Evolutionary conservation across 371 early-diverging fungal genomes (phyloP).

Genomic region (Actinomortierella wolfii): DNA sequence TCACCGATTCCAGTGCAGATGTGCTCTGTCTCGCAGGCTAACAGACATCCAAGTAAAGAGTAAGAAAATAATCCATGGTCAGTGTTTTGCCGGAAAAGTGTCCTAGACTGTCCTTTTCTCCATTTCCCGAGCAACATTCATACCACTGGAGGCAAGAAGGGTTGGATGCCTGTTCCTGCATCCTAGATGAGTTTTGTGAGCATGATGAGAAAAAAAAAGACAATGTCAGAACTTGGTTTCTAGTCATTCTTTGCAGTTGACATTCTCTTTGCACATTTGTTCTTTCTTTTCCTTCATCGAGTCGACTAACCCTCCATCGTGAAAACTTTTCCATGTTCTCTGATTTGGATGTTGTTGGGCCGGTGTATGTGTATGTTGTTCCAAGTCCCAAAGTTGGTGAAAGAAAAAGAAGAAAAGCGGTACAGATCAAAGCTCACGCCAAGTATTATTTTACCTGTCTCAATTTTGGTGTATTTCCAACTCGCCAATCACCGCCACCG

Average conservation of each 20-base stretch:
- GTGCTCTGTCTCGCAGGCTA: slow-evolving; percentile 47
- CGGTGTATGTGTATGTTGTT: too few relatives aligned
- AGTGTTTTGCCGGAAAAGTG: not conserved
- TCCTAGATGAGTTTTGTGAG: slow-evolving; percentile 51
- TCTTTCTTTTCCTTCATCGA: not conserved
- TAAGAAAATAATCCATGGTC: not conserved
- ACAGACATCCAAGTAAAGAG: not conserved
- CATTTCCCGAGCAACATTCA: too few relatives aligned
- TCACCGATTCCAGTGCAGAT: slow-evolving; percentile 23
- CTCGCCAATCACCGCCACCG: too few relatives aligned
- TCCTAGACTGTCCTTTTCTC: slow-evolving; percentile 2
- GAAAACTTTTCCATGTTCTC: slow-evolving; percentile 67
- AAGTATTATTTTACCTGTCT: too few relatives aligned
- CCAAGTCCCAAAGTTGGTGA: too few relatives aligned
- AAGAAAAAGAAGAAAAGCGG: too few relatives aligned
- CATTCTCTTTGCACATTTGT: not conserved
- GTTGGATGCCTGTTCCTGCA: slow-evolving; percentile 87
- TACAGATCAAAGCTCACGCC: too few relatives aligned
- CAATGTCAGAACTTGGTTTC: not conserved
- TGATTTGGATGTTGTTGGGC: too few relatives aligned
- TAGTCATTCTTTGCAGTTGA: not conserved
- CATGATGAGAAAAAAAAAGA: not conserved
- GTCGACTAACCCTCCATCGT: slow-evolving; percentile 64
- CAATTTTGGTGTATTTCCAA: too few relatives aligned
- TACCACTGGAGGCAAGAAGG: slow-evolving; percentile 85